Base-by-base conservation (phyloP, 2,329 filamentous ascomycete genomes). In the Elsinoe arachidis region DNA sequence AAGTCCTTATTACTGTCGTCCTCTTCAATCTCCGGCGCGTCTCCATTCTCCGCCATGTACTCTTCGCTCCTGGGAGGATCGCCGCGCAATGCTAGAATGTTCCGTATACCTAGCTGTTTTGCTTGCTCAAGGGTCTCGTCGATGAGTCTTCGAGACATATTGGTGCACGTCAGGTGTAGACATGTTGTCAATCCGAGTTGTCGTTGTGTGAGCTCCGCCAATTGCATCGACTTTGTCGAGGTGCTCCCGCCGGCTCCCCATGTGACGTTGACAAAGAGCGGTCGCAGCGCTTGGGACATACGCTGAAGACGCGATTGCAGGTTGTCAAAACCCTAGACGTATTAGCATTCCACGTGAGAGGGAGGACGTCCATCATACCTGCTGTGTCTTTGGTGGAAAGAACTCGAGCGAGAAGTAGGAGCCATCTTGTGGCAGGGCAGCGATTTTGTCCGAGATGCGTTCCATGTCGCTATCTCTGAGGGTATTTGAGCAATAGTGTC, bases 371-470 rank as follows among this genome's bases (percentile, higher is more conserved):
- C 34, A 38, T 26, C 73, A 66, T 68, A 82, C 81, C 85, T 95
- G 96, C 61, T 86, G 80, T 47, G 93, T 99, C 78, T 97, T 99
- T 62, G 93, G 93, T 64, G 93, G 93, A 76, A 99, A 99, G 83
- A 99, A 99, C 76, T 99, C 93, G 73, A 97, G 86, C 49, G 93
- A 97, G 75, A 96, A 95, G 78, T 93, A 97, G 70, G 82, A 84
- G 63, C 83, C 82, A 72, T 88, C 83, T 62, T 86, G 81, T 72
- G 89, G 88, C 76, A 99, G 76, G 61, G 90, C 88, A 74, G 88
- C 88, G 69, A 97, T 92, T 79, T 96, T 96, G 79, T 95, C 87
- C 61, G 90, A 95, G 70, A 96, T 91, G 75, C 88, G 93, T 76
- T 90, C 86, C 85, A 89, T 89, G 61, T 37, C 34, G 33, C 53